phyloP scores from a whole-genome alignment of 805 yeast genomes.

The Saitoella complicata region DNA sequence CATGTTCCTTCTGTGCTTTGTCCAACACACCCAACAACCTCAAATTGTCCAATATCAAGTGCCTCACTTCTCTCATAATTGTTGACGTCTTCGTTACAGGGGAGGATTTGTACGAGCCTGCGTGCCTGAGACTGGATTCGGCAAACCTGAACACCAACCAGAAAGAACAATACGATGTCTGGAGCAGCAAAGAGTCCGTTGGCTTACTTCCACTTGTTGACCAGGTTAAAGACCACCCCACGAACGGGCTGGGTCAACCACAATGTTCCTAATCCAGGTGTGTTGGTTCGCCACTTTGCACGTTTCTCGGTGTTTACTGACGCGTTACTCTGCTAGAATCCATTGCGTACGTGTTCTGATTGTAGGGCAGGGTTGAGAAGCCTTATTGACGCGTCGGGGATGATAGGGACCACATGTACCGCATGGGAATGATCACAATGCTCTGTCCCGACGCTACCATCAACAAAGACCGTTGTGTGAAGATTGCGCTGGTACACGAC shows the following conservation, averaged over 20 bases:
- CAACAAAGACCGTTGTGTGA: constrained; percentile 39
- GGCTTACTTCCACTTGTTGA: constrained; percentile 53
- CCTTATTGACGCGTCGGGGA: constrained; percentile 32
- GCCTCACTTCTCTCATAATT: too few relatives aligned
- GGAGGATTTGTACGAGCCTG: too few relatives aligned
- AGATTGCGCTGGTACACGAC: constrained; percentile 82
- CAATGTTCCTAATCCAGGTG: constrained; percentile 32
- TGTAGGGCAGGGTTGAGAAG: neutral
- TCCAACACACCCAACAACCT: too few relatives aligned
- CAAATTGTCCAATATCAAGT: too few relatives aligned
- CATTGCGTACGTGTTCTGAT: constrained; percentile 9
- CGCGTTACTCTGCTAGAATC: constrained; percentile 18
- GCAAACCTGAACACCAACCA: too few relatives aligned
- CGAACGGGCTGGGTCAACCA: constrained; percentile 92
- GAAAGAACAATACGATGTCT: too few relatives aligned
- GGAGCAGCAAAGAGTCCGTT: constrained; percentile 9
- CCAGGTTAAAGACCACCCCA: constrained; percentile 56
- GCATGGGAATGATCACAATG: constrained; percentile 77
- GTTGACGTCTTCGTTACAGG: too few relatives aligned
- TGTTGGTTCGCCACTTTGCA: neutral
- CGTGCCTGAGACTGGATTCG: too few relatives aligned
- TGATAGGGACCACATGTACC: constrained; percentile 78
- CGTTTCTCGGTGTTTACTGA: constrained; percentile 16
- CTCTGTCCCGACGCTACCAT: constrained; percentile 28
- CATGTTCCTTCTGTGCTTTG: too few relatives aligned